A percentile compares a stretch with the other conserved stretches of the same genome.
Conservation (phyloP, 2,329 filamentous ascomycete genomes). For the Tolypocladium paradoxum region DNA sequence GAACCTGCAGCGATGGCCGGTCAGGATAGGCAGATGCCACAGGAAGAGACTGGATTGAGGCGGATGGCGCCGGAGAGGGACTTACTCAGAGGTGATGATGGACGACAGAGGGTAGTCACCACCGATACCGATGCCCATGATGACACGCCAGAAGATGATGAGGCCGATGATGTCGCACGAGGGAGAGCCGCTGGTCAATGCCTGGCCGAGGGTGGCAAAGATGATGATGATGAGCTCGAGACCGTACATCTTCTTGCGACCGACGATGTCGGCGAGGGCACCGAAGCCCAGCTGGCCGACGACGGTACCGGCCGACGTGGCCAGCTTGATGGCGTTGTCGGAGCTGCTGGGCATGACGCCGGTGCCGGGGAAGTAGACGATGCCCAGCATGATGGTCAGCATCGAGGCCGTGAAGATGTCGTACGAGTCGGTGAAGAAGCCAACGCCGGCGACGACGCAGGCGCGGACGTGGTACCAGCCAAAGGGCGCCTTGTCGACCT, state of each 20-base stretch:
- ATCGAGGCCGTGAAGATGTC: slow-evolving; percentile 71
- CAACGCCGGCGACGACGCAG: slow-evolving; percentile 68
- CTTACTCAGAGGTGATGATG: slow-evolving; percentile 72
- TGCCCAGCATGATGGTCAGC: slow-evolving; percentile 64
- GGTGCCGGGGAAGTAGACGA: slow-evolving; percentile 56
- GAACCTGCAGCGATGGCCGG: too few relatives aligned
- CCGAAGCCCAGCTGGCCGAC: slow-evolving; percentile 75
- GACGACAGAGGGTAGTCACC: slow-evolving; percentile 69
- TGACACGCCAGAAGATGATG: slow-evolving; percentile 71
- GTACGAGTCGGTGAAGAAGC: slow-evolving; percentile 84
- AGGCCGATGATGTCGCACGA: slow-evolving; percentile 53
- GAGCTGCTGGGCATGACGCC: slow-evolving; percentile 54
- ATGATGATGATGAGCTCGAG: slow-evolving; percentile 73
- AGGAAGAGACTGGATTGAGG: too few relatives aligned
- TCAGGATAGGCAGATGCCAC: too few relatives aligned
- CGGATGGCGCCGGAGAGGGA: too few relatives aligned
- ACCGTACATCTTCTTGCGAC: slow-evolving; percentile 63
- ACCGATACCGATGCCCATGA: slow-evolving; percentile 45
- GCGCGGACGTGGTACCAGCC: slow-evolving; percentile 78
- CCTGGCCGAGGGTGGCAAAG: slow-evolving; percentile 63
- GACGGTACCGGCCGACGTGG: slow-evolving; percentile 74
- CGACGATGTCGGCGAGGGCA: slow-evolving; percentile 64
- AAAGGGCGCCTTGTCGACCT: slow-evolving; percentile 73
- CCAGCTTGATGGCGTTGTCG: slow-evolving; percentile 76
- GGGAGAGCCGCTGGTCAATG: slow-evolving; percentile 52